Evolutionary conservation across 306 rosid species (phyloP).

Genomic region (Elaeagnus macrophylla): DNA sequence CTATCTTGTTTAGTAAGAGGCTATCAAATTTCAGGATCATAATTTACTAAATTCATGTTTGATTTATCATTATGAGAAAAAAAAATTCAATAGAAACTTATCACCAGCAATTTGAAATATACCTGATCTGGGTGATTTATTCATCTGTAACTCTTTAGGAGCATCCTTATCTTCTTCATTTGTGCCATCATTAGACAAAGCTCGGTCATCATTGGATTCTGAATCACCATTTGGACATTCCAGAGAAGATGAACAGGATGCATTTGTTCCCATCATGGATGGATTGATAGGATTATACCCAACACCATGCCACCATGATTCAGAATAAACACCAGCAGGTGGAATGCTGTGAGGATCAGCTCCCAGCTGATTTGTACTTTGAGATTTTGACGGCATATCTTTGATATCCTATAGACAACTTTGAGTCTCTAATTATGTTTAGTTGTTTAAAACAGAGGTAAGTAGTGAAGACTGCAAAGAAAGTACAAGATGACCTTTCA

Average conservation of each 20-base stretch:
- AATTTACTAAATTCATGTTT: neutral
- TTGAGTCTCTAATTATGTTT: constrained; percentile 7
- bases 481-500: neutral
- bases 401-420: constrained; percentile 25
- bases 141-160: constrained; percentile 30
- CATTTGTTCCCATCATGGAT: constrained; percentile 39
- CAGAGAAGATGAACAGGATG: constrained; percentile 58
- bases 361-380: constrained; percentile 38
- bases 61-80: neutral
- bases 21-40: neutral
- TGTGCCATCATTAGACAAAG: constrained; percentile 56
- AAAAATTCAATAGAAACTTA: neutral
- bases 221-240: constrained; percentile 73
- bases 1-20: constrained; percentile 6
- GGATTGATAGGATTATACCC: constrained; percentile 52
- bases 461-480: constrained; percentile 1
- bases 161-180: constrained; percentile 73
- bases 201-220: constrained; percentile 69
- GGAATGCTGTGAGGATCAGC: constrained; percentile 49
- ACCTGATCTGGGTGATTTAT: constrained; percentile 67
- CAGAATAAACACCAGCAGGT: constrained; percentile 41
- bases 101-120: constrained; percentile 14
- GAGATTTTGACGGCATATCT: constrained; percentile 77
- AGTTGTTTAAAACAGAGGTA: constrained; percentile 1
- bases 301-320: constrained; percentile 82